Percentiles rank a stretch among this genome's conserved stretches.
These are phyloP conservation scores for Ceratocystis ficicola DNA, from an alignment of 2,329 filamentous ascomycete genomes.

Conservation along the genomic window DNA sequence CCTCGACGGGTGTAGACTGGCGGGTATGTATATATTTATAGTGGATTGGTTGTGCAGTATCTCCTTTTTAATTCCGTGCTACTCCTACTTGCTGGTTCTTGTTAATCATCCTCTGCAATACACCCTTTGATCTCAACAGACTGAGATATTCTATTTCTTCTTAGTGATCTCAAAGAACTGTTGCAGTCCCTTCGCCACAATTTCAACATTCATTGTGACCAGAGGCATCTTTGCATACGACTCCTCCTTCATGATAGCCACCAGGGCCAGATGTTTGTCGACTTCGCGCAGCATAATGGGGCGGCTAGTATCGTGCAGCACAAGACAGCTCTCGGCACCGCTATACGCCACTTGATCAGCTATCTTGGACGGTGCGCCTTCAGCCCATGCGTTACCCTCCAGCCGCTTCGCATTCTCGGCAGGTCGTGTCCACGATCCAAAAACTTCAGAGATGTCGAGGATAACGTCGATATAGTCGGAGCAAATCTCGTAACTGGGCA, in stretches of 20 bases:
- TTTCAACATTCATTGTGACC: slow-evolving; percentile 78
- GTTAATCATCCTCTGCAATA: not conserved
- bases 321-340: slow-evolving; percentile 56
- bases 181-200: slow-evolving; percentile 64
- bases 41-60: not conserved
- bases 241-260: slow-evolving; percentile 78
- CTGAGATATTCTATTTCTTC: slow-evolving; percentile 30
- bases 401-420: slow-evolving; percentile 43
- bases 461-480: slow-evolving; percentile 98
- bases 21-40: not conserved
- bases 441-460: slow-evolving; percentile 91
- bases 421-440: slow-evolving; percentile 59
- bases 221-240: slow-evolving; percentile 72
- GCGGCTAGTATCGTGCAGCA: slow-evolving; percentile 50
- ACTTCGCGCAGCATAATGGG: slow-evolving; percentile 59
- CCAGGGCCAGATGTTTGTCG: slow-evolving; percentile 63
- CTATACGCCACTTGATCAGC: slow-evolving; percentile 55
- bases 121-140: not conserved
- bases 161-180: slow-evolving; percentile 68
- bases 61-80: not conserved
- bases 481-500: slow-evolving; percentile 95
- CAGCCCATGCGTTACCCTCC: slow-evolving; percentile 49
- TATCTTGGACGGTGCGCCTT: slow-evolving; percentile 34
- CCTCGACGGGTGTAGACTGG: not conserved
- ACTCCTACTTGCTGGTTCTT: too few species aligned